Evolutionary conservation across 1,139 yeast species (phyloP), one percentile per base, ranked within the genome.

Genomic region (Magnusiomyces tetraspermus): DNA sequence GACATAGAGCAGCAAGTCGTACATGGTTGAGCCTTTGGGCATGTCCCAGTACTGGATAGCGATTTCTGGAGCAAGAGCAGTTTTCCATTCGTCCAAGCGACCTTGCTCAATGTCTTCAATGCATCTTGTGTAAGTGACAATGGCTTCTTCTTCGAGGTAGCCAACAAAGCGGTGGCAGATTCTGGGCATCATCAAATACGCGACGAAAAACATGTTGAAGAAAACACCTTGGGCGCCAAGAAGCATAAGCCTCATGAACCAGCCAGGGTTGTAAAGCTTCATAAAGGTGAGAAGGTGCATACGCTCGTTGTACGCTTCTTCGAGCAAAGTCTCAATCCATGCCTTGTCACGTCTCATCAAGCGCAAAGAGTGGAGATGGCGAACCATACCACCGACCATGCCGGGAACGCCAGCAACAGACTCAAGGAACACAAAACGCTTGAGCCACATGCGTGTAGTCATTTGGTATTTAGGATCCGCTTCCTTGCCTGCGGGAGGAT

Each of bases 341-440:
- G 87, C 89, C 59, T 80, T 78, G 63, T 83, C 90, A 56, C 89
- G 70, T 60, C 75, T 74, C 58, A 83, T 70, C 48, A 81, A 64
- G 59, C 89, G 70, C 50, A 83, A 66, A 1, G 85, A 76, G 60
- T 79, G 80, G 59, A 83, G 71, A 62, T 82, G 87, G 57, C 88
- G 75, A 47, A 82, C 64, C 64, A 81, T 82, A 0, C 83, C 83
- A 11, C 87, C 90, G 43, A 81, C 85, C 73, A 82, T 78, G 13
- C 90, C 90, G 1, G 90, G 90, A 21, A 83, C 85, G 11, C 88
- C 89, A 8, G 90, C 90, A 54, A 84, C 74, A 55, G 83, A 76
- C 65, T 83, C 90, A 58, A 83, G 73, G 62, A 84, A 83, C 42
- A 84, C 78, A 55, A 77, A 70, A 53, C 90, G 67, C 15, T 82